Evolutionary conservation across 2,329 filamentous ascomycete species (phyloP).

Genomic region (Cadophora sp.): DNA sequence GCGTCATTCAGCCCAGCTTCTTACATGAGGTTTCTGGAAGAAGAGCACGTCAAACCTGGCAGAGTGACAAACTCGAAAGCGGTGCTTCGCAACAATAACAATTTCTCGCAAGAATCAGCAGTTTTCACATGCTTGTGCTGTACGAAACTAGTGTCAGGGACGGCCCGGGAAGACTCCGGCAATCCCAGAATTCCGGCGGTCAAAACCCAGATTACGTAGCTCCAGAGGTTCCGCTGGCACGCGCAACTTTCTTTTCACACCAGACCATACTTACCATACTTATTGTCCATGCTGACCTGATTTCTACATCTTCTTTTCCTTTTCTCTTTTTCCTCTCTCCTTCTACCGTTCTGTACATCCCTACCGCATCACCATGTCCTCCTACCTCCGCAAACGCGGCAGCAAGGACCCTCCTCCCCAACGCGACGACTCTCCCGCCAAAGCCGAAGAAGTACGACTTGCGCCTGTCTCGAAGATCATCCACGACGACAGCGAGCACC

Average conservation of each 20-base stretch:
- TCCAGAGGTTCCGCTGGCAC: not conserved
- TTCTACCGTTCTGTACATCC: not conserved
- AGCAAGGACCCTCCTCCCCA: conserved; percentile 23
- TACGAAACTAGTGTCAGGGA: conserved; percentile 1
- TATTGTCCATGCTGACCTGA: not conserved
- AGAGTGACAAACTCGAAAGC: no score
- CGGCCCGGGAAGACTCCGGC: conserved; percentile 11
- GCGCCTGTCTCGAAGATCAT: conserved; percentile 56
- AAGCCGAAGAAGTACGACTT: conserved; percentile 54
- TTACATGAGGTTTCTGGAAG: no score
- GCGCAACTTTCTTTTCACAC: not conserved
- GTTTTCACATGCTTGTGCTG: conserved; percentile 23
- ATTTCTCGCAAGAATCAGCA: not conserved
- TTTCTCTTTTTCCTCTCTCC: not conserved
- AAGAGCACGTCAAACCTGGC: no score
- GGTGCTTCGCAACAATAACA: no score
- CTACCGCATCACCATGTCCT: conserved; percentile 13
- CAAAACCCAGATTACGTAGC: conserved; percentile 18
- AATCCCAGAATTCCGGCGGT: not conserved
- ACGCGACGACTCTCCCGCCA: conserved; percentile 34
- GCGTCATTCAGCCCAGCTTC: not conserved
- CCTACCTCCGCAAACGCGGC: conserved; percentile 37
- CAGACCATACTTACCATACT: no score
- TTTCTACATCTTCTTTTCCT: not conserved
- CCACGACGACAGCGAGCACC: conserved; percentile 17